Percentiles rank a stretch among this genome's conserved stretches.
Evolutionary conservation across 495 filamentous ascomycete genomes (phyloP).

Genomic region (Neurospora sp.): DNA sequence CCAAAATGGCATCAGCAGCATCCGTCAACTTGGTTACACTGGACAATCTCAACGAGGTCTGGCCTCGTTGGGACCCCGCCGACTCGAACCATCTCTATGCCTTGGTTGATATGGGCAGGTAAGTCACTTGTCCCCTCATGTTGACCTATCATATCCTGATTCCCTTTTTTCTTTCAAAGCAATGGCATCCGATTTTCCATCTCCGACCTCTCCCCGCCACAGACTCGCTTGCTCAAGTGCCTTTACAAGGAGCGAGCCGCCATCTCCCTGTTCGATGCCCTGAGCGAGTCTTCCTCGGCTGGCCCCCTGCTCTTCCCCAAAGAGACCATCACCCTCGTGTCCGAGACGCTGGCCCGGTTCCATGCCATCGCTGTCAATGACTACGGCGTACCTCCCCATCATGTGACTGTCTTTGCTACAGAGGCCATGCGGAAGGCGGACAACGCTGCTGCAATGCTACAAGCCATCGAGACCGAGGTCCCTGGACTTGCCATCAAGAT

Average conservation of each 20-base stretch:
- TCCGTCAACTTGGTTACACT: constrained; percentile 36
- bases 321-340: constrained; percentile 51
- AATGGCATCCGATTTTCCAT: constrained; percentile 95
- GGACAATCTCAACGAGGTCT: constrained; percentile 38
- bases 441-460: constrained; percentile 60
- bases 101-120: constrained; percentile 72
- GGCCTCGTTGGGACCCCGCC: constrained; percentile 35
- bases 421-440: constrained; percentile 78
- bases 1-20: constrained; percentile 16
- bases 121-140: constrained; percentile 8
- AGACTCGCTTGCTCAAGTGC: constrained; percentile 61
- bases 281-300: constrained; percentile 33
- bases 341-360: constrained; percentile 59
- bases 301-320: constrained; percentile 48
- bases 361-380: constrained; percentile 53
- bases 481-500: constrained; percentile 61
- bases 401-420: constrained; percentile 72
- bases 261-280: constrained; percentile 87
- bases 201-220: constrained; percentile 61
- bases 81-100: constrained; percentile 39
- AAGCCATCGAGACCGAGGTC: constrained; percentile 42
- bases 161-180: constrained; percentile 32
- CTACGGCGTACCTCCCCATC: constrained; percentile 50
- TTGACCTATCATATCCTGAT: neutral
- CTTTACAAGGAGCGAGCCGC: constrained; percentile 66